These are phyloP conservation scores for Incumbomyces delicatus DNA, from an alignment of 2,329 filamentous ascomycete species.

Conservation along the genomic window DNA sequence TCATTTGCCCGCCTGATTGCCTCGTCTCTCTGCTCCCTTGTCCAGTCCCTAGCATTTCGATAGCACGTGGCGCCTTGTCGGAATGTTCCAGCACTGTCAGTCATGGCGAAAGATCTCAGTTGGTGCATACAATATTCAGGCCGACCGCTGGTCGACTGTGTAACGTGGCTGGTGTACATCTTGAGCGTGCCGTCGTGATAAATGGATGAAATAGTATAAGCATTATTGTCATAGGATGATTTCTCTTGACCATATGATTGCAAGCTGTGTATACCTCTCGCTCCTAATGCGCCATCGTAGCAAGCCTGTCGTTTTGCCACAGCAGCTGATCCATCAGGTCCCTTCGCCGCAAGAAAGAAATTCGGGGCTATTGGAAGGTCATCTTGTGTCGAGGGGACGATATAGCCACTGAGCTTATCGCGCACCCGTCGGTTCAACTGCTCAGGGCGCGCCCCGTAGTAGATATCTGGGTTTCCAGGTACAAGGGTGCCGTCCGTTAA, in stretches of 20 bases:
- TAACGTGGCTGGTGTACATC: slow-evolving; percentile 32
- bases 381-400: slow-evolving; percentile 24
- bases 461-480: slow-evolving; percentile 24
- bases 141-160: slow-evolving; percentile 25
- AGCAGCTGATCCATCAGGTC: slow-evolving; percentile 23
- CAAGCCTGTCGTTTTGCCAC: slow-evolving; percentile 28
- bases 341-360: slow-evolving; percentile 35
- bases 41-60: slow-evolving; percentile 32
- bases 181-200: slow-evolving; percentile 30
- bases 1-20: slow-evolving; percentile 26
- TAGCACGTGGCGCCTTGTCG: slow-evolving; percentile 30
- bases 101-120: slow-evolving; percentile 24
- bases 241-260: slow-evolving; percentile 27
- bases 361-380: slow-evolving; percentile 30
- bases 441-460: slow-evolving; percentile 24
- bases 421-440: slow-evolving; percentile 23
- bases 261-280: slow-evolving; percentile 18
- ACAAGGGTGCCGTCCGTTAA: slow-evolving; percentile 24
- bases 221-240: slow-evolving; percentile 27
- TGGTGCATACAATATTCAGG: slow-evolving; percentile 35
- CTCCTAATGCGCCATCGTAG: slow-evolving; percentile 30
- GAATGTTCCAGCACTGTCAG: slow-evolving; percentile 23
- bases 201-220: slow-evolving; percentile 31
- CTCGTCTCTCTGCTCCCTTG: slow-evolving; percentile 27
- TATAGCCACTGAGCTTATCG: slow-evolving; percentile 18